Evolutionary conservation across 2,329 filamentous ascomycete genomes (phyloP).

Genomic region (Trichoderma polysporum): DNA sequence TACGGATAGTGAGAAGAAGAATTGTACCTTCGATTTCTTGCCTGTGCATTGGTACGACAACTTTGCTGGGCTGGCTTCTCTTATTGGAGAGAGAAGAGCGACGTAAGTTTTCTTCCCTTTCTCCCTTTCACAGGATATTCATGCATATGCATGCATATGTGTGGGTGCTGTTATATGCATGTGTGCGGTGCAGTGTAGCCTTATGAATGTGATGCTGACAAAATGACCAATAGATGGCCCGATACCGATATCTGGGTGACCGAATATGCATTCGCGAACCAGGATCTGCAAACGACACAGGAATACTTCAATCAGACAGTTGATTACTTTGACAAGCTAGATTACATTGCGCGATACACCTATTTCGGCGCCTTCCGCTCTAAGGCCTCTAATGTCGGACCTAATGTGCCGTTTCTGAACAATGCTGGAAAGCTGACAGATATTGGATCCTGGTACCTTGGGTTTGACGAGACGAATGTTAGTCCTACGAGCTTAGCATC

Average conservation of each 20-base stretch:
- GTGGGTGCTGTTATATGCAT: no score
- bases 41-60: constrained; percentile 68
- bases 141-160: no score
- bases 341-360: constrained; percentile 65
- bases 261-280: constrained; percentile 66
- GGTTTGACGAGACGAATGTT: constrained; percentile 49
- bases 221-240: constrained; percentile 48
- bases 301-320: constrained; percentile 66
- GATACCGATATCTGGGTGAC: constrained; percentile 71
- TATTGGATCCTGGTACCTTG: constrained; percentile 77
- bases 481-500: constrained; percentile 33
- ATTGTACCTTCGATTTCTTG: constrained; percentile 64
- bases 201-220: not conserved
- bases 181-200: not conserved
- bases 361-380: constrained; percentile 76
- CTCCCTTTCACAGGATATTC: no score
- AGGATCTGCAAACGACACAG: constrained; percentile 57
- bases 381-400: constrained; percentile 68
- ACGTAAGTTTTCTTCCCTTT: constrained; percentile 31
- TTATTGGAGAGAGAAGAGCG: constrained; percentile 54
- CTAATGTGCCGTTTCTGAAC: constrained; percentile 70
- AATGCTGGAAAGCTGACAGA: constrained; percentile 68
- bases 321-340: constrained; percentile 61
- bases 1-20: constrained; percentile 37
- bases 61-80: constrained; percentile 66